Conservation (phyloP, 306 rosid species). For the Vigna nakashimae region DNA sequence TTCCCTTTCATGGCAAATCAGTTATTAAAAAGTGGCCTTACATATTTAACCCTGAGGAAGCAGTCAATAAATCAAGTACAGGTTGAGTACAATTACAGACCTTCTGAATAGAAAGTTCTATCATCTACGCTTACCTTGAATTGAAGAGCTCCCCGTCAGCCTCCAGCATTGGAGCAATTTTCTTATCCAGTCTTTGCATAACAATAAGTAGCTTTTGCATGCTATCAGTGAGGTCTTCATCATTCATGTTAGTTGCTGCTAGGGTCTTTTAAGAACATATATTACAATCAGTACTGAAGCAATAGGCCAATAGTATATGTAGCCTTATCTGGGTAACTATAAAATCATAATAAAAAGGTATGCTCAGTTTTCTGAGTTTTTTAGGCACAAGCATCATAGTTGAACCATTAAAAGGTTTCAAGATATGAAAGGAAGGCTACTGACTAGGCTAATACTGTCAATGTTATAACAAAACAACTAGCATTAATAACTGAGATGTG, state of each 20-base stretch:
- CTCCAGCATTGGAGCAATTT: slow-evolving; percentile 90
- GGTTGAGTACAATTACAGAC: slow-evolving; percentile 1
- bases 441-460: neutral
- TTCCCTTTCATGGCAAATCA: neutral
- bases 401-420: slow-evolving; percentile 16
- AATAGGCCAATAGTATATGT: neutral
- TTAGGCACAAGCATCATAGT: slow-evolving; percentile 26
- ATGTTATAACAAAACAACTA: slow-evolving; percentile 6
- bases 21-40: neutral
- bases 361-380: neutral
- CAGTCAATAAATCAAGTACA: slow-evolving; percentile 3
- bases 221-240: slow-evolving; percentile 88
- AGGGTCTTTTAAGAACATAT: slow-evolving; percentile 70
- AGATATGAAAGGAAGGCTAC: slow-evolving; percentile 13
- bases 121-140: slow-evolving; percentile 61
- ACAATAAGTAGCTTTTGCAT: slow-evolving; percentile 95
- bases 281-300: slow-evolving; percentile 26
- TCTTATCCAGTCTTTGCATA: slow-evolving; percentile 93
- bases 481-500: slow-evolving; percentile 1
- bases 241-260: slow-evolving; percentile 90
- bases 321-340: neutral
- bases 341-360: slow-evolving; percentile 7
- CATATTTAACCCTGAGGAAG: slow-evolving; percentile 9
- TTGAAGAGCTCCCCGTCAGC: slow-evolving; percentile 92
- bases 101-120: slow-evolving; percentile 28